phyloP scores from a whole-genome alignment of 495 filamentous ascomycete genomes.

The Penicillium antarcticum region DNA sequence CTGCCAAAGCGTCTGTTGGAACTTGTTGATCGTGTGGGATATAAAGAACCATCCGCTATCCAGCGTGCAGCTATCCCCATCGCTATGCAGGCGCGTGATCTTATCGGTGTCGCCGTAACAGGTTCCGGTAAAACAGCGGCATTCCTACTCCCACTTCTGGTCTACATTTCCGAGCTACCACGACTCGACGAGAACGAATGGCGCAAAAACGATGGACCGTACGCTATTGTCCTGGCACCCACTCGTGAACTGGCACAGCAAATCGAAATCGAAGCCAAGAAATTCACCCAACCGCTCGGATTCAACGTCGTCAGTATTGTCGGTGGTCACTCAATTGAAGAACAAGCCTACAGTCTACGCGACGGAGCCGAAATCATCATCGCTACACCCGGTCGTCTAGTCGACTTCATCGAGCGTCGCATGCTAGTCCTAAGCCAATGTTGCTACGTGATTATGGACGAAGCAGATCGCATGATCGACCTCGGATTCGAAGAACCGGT shows the following conservation, averaged over 20 bases:
- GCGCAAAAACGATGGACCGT: constrained; percentile 89
- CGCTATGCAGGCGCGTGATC: constrained; percentile 85
- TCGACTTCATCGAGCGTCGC: constrained; percentile 94
- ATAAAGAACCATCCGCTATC: constrained; percentile 88
- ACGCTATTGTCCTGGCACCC: constrained; percentile 92
- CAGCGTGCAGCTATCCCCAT: constrained; percentile 96
- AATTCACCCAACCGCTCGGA: constrained; percentile 86
- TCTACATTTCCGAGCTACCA: constrained; percentile 92
- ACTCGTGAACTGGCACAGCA: constrained; percentile 99
- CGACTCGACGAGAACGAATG: constrained; percentile 75
- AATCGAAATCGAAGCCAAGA: constrained; percentile 91
- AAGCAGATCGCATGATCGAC: constrained; percentile 99
- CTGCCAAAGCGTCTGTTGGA: constrained; percentile 79
- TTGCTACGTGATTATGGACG: constrained; percentile 98
- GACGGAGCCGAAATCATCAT: constrained; percentile 98
- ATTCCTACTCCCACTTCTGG: constrained; percentile 90
- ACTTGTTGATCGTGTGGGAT: constrained; percentile 81
- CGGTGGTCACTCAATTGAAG: constrained; percentile 92
- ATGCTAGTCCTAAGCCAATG: constrained; percentile 91
- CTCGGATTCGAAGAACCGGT: constrained; percentile 97
- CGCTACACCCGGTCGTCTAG: constrained; percentile 92
- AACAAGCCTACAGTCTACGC: constrained; percentile 89
- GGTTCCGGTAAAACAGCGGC: constrained; percentile 98
- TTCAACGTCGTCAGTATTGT: constrained; percentile 97
- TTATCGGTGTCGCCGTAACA: constrained; percentile 97